Conservation (phyloP, 1,284 basidiomycete genomes). For the Entoloma clypeatum region DNA sequence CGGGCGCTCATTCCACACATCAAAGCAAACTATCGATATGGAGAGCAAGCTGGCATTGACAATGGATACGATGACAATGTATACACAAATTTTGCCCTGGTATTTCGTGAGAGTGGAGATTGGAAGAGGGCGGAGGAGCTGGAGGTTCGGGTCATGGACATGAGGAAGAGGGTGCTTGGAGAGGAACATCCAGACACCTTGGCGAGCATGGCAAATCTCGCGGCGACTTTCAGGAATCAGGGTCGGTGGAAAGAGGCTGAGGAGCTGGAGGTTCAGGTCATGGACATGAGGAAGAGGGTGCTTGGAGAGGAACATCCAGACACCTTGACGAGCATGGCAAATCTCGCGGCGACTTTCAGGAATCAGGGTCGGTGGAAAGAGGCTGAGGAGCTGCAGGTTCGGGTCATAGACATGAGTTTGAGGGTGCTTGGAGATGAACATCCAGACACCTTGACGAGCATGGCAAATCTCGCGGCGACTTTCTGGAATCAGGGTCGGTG, state of each 20-base stretch:
- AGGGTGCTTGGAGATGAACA: slow-evolving; percentile 12
- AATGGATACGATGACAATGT: not conserved
- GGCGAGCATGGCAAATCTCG: not conserved
- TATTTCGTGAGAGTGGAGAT: not conserved
- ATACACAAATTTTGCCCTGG: not conserved
- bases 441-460: slow-evolving; percentile 5
- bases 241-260: slow-evolving; percentile 8
- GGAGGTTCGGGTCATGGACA: not conserved
- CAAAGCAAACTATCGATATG: not conserved
- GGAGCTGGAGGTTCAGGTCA: not conserved
- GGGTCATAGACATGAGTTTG: slow-evolving; percentile 3
- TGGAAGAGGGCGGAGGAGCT: slow-evolving; percentile 7
- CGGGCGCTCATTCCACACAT: not conserved
- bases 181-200: slow-evolving; percentile 2
- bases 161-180: not conserved
- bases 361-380: slow-evolving; percentile 7
- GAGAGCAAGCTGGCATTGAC: not conserved
- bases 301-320: slow-evolving; percentile 9
- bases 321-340: slow-evolving; percentile 6
- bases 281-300: slow-evolving; percentile 5
- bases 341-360: slow-evolving; percentile 8
- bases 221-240: not conserved
- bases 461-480: slow-evolving; percentile 5
- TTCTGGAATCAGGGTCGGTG: slow-evolving; percentile 2
- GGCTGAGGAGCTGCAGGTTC: slow-evolving; percentile 3